These are phyloP conservation scores for Diutina mesorugosa DNA, from an alignment of 1,139 yeast genomes.

Conservation along the genomic window DNA sequence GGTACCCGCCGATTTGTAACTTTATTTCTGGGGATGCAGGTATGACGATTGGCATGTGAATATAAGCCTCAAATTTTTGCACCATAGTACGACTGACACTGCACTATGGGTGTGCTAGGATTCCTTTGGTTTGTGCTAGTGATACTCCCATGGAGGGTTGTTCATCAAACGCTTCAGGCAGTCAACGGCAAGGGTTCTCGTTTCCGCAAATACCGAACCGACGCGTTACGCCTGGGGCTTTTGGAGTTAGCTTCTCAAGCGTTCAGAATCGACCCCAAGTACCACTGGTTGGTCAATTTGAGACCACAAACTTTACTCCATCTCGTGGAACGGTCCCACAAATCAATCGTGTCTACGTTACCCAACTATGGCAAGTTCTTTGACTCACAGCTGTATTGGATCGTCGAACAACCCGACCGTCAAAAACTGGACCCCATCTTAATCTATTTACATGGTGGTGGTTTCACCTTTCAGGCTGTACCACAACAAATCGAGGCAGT, in stretches of 20 bases:
- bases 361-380: not conserved
- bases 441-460: slow-evolving; percentile 32
- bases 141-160: not conserved
- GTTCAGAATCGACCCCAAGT: not conserved
- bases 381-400: slow-evolving; percentile 12
- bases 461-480: slow-evolving; percentile 23
- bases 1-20: not conserved
- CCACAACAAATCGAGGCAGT: slow-evolving; percentile 21
- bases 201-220: not conserved
- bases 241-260: not conserved
- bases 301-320: not conserved
- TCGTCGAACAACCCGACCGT: slow-evolving; percentile 17
- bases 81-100: not conserved
- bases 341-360: not conserved
- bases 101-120: not conserved
- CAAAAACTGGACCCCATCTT: slow-evolving; percentile 23
- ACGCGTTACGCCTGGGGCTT: not conserved
- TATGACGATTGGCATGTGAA: not conserved
- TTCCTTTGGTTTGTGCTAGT: not conserved
- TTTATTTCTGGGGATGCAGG: not conserved
- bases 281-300: slow-evolving; percentile 1
- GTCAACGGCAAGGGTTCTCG: not conserved
- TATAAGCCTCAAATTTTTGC: not conserved
- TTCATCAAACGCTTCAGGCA: not conserved
- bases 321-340: not conserved